These are phyloP conservation scores for Lablab purpureus DNA, from an alignment of 306 rosid genomes.

Conservation along the genomic window DNA sequence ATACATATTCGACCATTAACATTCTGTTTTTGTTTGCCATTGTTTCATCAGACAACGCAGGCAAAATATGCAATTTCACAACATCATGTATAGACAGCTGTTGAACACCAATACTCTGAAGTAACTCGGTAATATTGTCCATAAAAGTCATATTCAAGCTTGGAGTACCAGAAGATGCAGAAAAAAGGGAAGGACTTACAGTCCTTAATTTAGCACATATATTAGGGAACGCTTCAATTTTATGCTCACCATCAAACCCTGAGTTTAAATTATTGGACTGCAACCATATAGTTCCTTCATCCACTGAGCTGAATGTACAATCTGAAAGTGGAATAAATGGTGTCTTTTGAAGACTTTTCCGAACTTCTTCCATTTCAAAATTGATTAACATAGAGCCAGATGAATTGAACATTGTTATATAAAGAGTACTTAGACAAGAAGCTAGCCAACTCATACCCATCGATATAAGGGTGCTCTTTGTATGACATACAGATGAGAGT, in stretches of 20 bases:
- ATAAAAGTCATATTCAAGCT: conserved; percentile 46
- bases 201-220: conserved; percentile 76
- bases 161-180: conserved; percentile 61
- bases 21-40: conserved; percentile 49
- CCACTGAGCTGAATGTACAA: conserved; percentile 76
- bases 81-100: conserved; percentile 89
- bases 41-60: conserved; percentile 63
- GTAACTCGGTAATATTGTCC: conserved; percentile 68
- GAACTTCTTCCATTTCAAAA: conserved; percentile 55
- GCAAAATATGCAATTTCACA: conserved; percentile 82
- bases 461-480: conserved; percentile 57
- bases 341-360: conserved; percentile 57
- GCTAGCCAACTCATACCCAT: conserved; percentile 82
- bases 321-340: conserved; percentile 90
- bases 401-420: conserved; percentile 56
- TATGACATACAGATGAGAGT: conserved; percentile 62
- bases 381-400: conserved; percentile 51
- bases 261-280: conserved; percentile 59
- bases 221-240: conserved; percentile 74
- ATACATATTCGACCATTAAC: conserved; percentile 83
- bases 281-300: conserved; percentile 89
- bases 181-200: conserved; percentile 71
- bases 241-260: conserved; percentile 62
- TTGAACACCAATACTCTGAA: conserved; percentile 80
- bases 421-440: conserved; percentile 68